Evolutionary conservation across 768 basidiomycete genomes (phyloP).

Genomic region (Sistotremastrum suecicum): DNA sequence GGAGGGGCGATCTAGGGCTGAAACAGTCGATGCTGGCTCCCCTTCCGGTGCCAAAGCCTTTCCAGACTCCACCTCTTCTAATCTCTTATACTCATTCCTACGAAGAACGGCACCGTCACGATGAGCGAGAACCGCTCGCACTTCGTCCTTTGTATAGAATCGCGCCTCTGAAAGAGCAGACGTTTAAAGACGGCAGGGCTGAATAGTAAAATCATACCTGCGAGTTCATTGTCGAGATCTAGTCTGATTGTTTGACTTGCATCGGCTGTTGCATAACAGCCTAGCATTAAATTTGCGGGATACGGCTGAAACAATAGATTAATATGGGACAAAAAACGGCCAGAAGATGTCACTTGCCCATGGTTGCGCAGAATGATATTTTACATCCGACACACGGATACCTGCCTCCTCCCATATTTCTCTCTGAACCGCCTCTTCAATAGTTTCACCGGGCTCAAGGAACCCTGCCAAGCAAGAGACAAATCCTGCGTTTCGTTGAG

Average conservation of each 20-base stretch:
- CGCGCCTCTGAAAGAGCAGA: constrained; percentile 49
- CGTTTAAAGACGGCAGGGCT: neutral
- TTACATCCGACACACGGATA: constrained; percentile 68
- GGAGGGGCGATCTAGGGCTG: constrained; percentile 26
- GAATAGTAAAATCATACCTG: constrained; percentile 33
- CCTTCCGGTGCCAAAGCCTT: constrained; percentile 11
- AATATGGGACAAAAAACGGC: neutral
- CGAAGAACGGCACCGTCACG: constrained; percentile 33
- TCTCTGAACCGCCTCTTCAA: constrained; percentile 84
- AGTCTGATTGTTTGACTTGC: constrained; percentile 56
- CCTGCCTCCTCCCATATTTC: constrained; percentile 98
- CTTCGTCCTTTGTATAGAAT: constrained; percentile 73
- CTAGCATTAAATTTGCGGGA: constrained; percentile 83
- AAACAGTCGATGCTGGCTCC: constrained; percentile 7
- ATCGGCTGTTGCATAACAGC: constrained; percentile 73
- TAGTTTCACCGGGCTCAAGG: constrained; percentile 85
- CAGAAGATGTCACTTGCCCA: constrained; percentile 40
- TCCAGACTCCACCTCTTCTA: constrained; percentile 20
- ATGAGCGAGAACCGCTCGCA: constrained; percentile 49
- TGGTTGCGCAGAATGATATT: constrained; percentile 77
- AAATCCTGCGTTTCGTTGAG: constrained; percentile 22
- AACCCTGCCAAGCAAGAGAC: constrained; percentile 92
- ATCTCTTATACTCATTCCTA: constrained; percentile 35
- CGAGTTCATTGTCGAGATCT: constrained; percentile 93
- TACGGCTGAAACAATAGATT: constrained; percentile 45